These are phyloP conservation scores for Cladosporium velox DNA, from an alignment of 2,329 filamentous ascomycete genomes.

Conservation along the genomic window DNA sequence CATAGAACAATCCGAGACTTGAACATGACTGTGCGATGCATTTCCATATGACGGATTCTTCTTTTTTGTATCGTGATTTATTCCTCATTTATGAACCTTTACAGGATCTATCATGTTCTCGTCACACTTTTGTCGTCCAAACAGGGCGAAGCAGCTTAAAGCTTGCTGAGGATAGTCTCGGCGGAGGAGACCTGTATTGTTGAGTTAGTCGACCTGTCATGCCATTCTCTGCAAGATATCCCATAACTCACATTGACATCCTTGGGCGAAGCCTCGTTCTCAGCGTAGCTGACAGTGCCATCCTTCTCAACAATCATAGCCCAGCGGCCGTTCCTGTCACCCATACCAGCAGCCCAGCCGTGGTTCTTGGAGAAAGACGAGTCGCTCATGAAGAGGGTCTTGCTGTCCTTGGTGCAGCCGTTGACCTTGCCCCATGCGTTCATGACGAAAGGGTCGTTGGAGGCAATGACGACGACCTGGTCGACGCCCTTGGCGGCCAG, in stretches of 20 bases:
- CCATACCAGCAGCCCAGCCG: conserved; percentile 69
- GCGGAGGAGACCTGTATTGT: conserved; percentile 48
- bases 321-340: conserved; percentile 75
- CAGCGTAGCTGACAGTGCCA: conserved; percentile 80
- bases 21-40: neutral
- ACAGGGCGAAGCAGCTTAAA: conserved; percentile 36
- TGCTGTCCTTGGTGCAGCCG: conserved; percentile 69
- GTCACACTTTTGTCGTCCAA: neutral
- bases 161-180: conserved; percentile 51
- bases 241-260: conserved; percentile 48
- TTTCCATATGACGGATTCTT: neutral
- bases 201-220: neutral
- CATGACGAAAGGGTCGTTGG: conserved; percentile 87
- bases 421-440: conserved; percentile 90
- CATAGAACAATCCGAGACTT: neutral
- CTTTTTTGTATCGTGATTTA: neutral
- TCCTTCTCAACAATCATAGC: conserved; percentile 76
- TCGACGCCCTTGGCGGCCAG: conserved; percentile 82
- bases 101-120: conserved; percentile 18
- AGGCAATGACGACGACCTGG: conserved; percentile 76
- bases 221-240: neutral
- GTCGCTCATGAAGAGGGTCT: conserved; percentile 78
- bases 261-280: conserved; percentile 63
- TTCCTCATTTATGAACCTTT: conserved; percentile 10
- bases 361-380: conserved; percentile 75